These are phyloP conservation scores for Bipolaris victoriae DNA, from an alignment of 2,329 filamentous ascomycete genomes.

Conservation along the genomic window DNA sequence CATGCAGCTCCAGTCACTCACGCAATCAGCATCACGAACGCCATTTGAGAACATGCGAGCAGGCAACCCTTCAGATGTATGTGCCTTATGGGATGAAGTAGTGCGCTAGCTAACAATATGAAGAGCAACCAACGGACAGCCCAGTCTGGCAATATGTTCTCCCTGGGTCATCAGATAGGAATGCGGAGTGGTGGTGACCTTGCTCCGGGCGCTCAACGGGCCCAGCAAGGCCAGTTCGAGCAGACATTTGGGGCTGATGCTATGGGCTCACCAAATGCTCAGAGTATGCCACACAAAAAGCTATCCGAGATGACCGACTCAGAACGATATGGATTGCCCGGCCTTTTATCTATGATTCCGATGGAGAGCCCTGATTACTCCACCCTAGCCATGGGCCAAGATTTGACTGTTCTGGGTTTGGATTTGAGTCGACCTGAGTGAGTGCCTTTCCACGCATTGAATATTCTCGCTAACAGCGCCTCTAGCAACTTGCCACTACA, in stretches of 20 bases:
- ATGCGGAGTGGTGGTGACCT: slow-evolving; percentile 29
- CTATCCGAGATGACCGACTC: slow-evolving; percentile 64
- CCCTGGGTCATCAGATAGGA: slow-evolving; percentile 38
- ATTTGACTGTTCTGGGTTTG: slow-evolving; percentile 67
- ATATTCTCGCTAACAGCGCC: slow-evolving; percentile 23
- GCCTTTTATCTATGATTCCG: slow-evolving; percentile 64
- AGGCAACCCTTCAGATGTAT: slow-evolving; percentile 43
- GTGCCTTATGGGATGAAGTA: neutral
- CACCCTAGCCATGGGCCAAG: slow-evolving; percentile 65
- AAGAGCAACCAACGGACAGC: slow-evolving; percentile 36
- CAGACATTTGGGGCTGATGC: slow-evolving; percentile 40
- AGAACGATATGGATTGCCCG: slow-evolving; percentile 66
- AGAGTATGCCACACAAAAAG: slow-evolving; percentile 49
- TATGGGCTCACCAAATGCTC: slow-evolving; percentile 42
- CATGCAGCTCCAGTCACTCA: slow-evolving; percentile 14
- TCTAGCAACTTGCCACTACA: slow-evolving; percentile 61
- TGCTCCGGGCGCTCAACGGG: slow-evolving; percentile 36
- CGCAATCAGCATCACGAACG: slow-evolving; percentile 33
- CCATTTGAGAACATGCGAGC: slow-evolving; percentile 42
- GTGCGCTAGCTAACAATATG: slow-evolving; percentile 12
- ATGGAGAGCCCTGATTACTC: slow-evolving; percentile 59
- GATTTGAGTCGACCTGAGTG: slow-evolving; percentile 68
- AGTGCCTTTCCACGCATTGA: slow-evolving; percentile 26
- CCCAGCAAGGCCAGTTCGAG: slow-evolving; percentile 42
- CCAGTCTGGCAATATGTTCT: slow-evolving; percentile 39